phyloP scores from a whole-genome alignment of 345 rosid genomes.

The Arabidopsis thaliana region TAIR10.1 NC_003070.9:25229501-25230000 shows the following conservation, averaged over 20 bases:
- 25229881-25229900: constrained; percentile 26
- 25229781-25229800: neutral
- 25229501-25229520: no score
- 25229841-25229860: constrained; percentile 30
- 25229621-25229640: neutral
- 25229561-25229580: no score
- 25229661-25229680: neutral
- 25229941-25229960: constrained; percentile 4
- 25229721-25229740: constrained; percentile 7
- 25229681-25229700: neutral
- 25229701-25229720: neutral
- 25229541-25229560: no score
- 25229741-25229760: neutral
- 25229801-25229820: constrained; percentile 15
- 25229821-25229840: constrained; percentile 27
- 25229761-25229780: neutral
- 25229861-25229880: constrained; percentile 39
- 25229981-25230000: constrained; percentile 2
- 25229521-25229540: no score
- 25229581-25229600: neutral
- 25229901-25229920: neutral
- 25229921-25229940: neutral
- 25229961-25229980: neutral
- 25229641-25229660: neutral
- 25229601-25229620: neutral